Evolutionary conservation across 495 filamentous ascomycete genomes (phyloP).

Genomic region (Neurospora intermedia): DNA sequence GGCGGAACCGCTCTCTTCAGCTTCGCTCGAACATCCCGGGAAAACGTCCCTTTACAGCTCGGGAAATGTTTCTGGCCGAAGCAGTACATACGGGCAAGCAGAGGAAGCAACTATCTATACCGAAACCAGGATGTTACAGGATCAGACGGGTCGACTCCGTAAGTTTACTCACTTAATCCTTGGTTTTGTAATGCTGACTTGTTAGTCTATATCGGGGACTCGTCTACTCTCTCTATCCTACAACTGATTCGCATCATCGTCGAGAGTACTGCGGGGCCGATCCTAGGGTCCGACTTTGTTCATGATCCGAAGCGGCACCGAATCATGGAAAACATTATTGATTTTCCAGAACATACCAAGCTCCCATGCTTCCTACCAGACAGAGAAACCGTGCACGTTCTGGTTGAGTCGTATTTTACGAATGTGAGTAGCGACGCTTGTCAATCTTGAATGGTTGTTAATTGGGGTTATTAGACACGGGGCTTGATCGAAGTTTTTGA

Average conservation of each 20-base stretch:
- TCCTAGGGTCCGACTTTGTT: slow-evolving; percentile 48
- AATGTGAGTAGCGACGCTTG: slow-evolving; percentile 33
- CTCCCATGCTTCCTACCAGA: slow-evolving; percentile 44
- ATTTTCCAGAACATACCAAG: slow-evolving; percentile 33
- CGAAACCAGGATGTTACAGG: slow-evolving; percentile 48
- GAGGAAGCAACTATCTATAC: slow-evolving; percentile 50
- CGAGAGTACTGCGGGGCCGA: slow-evolving; percentile 48
- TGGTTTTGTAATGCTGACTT: neutral
- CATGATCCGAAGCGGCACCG: slow-evolving; percentile 57
- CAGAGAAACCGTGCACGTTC: slow-evolving; percentile 39
- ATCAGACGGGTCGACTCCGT: slow-evolving; percentile 46
- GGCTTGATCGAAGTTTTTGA: slow-evolving; percentile 48
- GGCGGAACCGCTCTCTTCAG: slow-evolving; percentile 8
- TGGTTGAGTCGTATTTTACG: slow-evolving; percentile 49
- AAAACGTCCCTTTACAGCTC: slow-evolving; percentile 26
- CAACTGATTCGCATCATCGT: slow-evolving; percentile 66
- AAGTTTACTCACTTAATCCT: slow-evolving; percentile 18
- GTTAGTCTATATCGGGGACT: slow-evolving; percentile 60
- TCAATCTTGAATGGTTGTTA: slow-evolving; percentile 6
- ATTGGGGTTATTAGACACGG: slow-evolving; percentile 32
- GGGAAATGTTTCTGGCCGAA: slow-evolving; percentile 42
- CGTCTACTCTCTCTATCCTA: slow-evolving; percentile 59
- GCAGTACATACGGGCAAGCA: slow-evolving; percentile 35
- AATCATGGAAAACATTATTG: slow-evolving; percentile 52
- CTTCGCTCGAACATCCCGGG: slow-evolving; percentile 10